A percentile compares a stretch with the other conserved stretches of the same genome.
Conservation (phyloP, 306 rosid genomes). For the Boehmeria nivea region DNA sequence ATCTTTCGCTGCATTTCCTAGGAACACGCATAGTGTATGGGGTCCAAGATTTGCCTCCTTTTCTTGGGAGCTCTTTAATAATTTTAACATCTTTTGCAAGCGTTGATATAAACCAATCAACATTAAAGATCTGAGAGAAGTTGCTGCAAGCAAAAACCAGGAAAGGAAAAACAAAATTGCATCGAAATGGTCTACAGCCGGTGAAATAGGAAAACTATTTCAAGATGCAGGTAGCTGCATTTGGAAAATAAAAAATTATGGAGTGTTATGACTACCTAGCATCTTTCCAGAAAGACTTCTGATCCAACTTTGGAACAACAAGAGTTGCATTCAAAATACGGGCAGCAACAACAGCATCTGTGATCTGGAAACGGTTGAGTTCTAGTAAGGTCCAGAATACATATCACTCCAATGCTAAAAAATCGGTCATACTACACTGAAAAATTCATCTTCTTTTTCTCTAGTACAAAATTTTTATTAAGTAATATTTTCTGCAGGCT, state of each 20-base stretch:
- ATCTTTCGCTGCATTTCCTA: slow-evolving; percentile 91
- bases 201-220: neutral
- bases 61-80: slow-evolving; percentile 74
- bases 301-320: slow-evolving; percentile 88
- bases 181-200: neutral
- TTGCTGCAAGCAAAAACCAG: slow-evolving; percentile 60
- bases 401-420: slow-evolving; percentile 8
- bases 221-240: slow-evolving; percentile 12
- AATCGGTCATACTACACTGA: no score
- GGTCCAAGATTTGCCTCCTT: slow-evolving; percentile 55
- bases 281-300: slow-evolving; percentile 96
- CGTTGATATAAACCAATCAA: slow-evolving; percentile 70
- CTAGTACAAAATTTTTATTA: no score
- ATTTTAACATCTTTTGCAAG: slow-evolving; percentile 81
- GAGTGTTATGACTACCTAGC: slow-evolving; percentile 56
- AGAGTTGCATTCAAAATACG: slow-evolving; percentile 93
- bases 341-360: slow-evolving; percentile 96
- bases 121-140: slow-evolving; percentile 93
- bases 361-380: slow-evolving; percentile 58
- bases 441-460: no score
- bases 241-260: slow-evolving; percentile 8
- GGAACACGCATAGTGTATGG: slow-evolving; percentile 85
- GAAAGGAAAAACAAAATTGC: slow-evolving; percentile 22
- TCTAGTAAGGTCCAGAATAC: slow-evolving; percentile 20
- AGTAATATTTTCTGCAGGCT: no score